Percentiles rank a stretch among this genome's conserved stretches.
These are phyloP conservation scores for Alloteropsis semialata DNA, from an alignment of 176 grass and related monocot species.

Conservation along the genomic window DNA sequence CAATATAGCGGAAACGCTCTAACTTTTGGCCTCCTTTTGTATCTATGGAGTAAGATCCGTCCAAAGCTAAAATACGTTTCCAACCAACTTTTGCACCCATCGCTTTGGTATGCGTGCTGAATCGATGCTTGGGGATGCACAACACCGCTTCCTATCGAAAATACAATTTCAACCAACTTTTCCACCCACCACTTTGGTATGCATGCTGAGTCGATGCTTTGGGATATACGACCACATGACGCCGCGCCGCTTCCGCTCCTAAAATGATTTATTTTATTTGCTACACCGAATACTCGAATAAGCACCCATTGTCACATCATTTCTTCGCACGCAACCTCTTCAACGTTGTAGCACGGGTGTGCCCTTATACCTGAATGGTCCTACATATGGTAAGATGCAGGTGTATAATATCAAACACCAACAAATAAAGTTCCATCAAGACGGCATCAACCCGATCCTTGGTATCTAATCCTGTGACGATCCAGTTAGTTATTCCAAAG, in stretches of 20 bases:
- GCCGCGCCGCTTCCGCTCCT: too few relatives aligned
- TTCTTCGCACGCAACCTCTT: too few relatives aligned
- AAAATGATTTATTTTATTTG: background rate
- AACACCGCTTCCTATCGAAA: too few relatives aligned
- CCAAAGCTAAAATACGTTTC: background rate
- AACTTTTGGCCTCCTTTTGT: too few relatives aligned
- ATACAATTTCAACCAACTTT: background rate
- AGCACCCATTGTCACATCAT: too few relatives aligned
- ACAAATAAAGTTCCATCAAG: background rate
- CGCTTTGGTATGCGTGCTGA: background rate
- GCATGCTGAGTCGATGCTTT: too few relatives aligned
- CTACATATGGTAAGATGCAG: background rate
- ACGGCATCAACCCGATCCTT: background rate
- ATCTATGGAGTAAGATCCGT: too few relatives aligned
- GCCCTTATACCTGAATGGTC: background rate
- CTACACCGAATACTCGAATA: background rate
- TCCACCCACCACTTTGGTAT: too few relatives aligned
- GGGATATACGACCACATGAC: accelerated
- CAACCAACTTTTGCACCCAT: background rate
- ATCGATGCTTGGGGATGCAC: too few relatives aligned
- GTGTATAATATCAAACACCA: background rate
- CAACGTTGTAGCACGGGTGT: background rate
- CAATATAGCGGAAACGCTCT: too few relatives aligned
- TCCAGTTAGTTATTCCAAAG: background rate
- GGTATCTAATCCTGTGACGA: background rate